A percentile compares a stretch with the other conserved stretches of the same genome.
Conservation (phyloP, 2,329 filamentous ascomycete genomes). For the Alternaria viburni region DNA sequence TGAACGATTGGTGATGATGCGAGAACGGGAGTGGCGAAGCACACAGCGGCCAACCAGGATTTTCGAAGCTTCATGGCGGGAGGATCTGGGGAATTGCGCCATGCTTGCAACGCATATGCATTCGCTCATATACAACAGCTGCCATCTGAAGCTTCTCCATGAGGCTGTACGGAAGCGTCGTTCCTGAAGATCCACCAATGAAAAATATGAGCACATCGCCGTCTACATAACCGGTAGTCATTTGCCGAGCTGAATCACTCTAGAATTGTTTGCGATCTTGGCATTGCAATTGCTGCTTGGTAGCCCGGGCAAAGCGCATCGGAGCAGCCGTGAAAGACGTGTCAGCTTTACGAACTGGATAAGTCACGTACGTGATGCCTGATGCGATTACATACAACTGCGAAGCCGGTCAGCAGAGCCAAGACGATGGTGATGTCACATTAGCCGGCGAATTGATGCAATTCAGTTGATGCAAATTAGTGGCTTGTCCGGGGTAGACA, state of each 20-base stretch:
- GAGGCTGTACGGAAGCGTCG: not conserved
- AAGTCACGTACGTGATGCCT: not conserved
- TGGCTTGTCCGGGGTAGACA: conserved; percentile 6
- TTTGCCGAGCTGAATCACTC: not conserved
- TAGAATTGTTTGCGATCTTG: not conserved
- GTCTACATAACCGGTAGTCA: not conserved
- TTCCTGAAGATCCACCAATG: conserved; percentile 1
- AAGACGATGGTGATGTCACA: not conserved
- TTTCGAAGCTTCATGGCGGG: conserved; percentile 4
- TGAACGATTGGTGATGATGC: conserved; percentile 20
- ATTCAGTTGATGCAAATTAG: not conserved
- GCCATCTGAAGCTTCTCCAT: not conserved
- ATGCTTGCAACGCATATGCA: not conserved
- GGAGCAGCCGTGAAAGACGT: not conserved
- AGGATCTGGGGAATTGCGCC: not conserved
- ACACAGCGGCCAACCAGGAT: not conserved
- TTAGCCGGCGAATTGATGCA: not conserved
- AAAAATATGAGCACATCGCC: not conserved
- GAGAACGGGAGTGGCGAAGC: not conserved
- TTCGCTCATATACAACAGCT: not conserved
- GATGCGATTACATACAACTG: not conserved
- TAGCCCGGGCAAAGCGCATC: not conserved
- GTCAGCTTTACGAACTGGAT: not conserved
- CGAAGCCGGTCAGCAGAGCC: not conserved
- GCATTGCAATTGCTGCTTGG: not conserved